Conservation (phyloP, 345 rosid species). For the Toxicodendron radicans region DNA sequence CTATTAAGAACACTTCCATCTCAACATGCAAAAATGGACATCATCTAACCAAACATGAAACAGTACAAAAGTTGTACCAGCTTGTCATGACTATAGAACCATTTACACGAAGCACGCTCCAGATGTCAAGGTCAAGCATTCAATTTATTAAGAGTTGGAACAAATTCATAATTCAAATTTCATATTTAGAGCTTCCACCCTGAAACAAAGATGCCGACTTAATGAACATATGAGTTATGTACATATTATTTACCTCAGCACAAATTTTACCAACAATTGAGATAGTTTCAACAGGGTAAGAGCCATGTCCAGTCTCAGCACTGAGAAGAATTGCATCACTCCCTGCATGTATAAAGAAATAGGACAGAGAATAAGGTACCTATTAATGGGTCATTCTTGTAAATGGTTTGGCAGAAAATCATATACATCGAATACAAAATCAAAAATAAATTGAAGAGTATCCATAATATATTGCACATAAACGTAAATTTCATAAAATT, state of each 20-base stretch:
- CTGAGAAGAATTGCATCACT: conserved; percentile 99
- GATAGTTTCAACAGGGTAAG: conserved; percentile 89
- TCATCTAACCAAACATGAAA: background rate
- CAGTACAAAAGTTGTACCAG: background rate
- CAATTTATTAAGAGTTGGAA: background rate
- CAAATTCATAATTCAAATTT: background rate
- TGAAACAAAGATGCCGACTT: background rate
- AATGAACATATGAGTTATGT: background rate
- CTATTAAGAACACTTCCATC: background rate
- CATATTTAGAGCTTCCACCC: background rate
- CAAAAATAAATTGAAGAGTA: background rate
- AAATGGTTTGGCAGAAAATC: background rate
- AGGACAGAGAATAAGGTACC: background rate
- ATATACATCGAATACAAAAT: background rate
- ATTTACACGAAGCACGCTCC: background rate
- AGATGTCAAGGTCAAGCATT: background rate
- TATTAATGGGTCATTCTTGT: background rate
- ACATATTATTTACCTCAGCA: conserved; percentile 59
- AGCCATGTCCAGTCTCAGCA: conserved; percentile 91
- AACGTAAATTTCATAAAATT: background rate
- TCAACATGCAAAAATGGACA: background rate
- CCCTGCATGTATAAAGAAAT: conserved; percentile 45
- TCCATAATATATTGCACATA: background rate
- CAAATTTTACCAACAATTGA: conserved; percentile 90
- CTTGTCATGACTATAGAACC: background rate